Evolutionary conservation across 352 stramenopile genomes (phyloP), one percentile per base, ranked within the genome.

Genomic region (Plasmopara viticola): DNA sequence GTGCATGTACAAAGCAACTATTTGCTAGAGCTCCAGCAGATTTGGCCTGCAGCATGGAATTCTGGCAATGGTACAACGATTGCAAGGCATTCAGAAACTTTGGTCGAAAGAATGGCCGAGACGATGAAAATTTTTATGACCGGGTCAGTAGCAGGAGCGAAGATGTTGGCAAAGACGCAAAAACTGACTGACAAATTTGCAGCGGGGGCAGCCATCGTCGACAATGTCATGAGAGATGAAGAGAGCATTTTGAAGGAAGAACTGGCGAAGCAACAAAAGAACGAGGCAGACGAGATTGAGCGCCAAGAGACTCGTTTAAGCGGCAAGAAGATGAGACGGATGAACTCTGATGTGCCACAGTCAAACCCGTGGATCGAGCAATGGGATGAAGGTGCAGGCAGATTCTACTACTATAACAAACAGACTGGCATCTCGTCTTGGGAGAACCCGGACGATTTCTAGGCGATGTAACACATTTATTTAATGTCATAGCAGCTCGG

Each of bases 331-430:
- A 59, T 59, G 34, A 76, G 66, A 43, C 51, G 60, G 44, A 39
- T 25, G 5, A 28, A 45, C 17, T 18, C 56, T 2, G 52, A 62
- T 25, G 58, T 44, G 5, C 54, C 47, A 14, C 63, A 68, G 40
- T 34, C 57, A 2, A 68, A 54, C 20, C 37, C 62, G 13, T 95
- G 85, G 85, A 66, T 90, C 14, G 78, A 91, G 60, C 71, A 90
- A 56, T 90, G 80, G 76, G 83, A 95, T 60, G 80, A 88, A 31
- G 65, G 48, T 20, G 51, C 67, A 18, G 78, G 79, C 44, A 90
- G 91, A 56, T 70, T 77, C 5, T 95, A 91, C 53, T 95, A 95
- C 75, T 95, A 76, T 48, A 92, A 95, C 68, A 85, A 84, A 51
- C 71, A 90, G 60, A 94, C 81, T 7, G 78, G 81, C 15, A 18